phyloP scores from a whole-genome alignment of 495 filamentous ascomycete genomes.

The Hypoxylon perforatum region DNA sequence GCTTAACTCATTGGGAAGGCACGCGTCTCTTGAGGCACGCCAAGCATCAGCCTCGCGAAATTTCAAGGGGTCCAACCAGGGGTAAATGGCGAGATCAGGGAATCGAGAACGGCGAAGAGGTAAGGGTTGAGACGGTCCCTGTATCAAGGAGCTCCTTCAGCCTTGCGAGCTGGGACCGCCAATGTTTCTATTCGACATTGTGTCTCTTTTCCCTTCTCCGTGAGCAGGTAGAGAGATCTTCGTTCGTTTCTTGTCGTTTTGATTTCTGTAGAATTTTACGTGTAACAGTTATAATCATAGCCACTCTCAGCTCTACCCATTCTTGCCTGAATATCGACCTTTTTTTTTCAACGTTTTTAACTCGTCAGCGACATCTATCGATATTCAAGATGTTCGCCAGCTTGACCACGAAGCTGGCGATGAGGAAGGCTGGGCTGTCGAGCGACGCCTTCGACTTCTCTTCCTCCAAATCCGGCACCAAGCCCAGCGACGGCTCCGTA shows the following conservation, averaged over 20 bases:
- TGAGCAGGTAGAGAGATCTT: slow-evolving; percentile 13
- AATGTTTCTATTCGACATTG: slow-evolving; percentile 27
- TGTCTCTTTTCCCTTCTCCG: slow-evolving; percentile 15
- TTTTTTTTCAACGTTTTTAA: slow-evolving; percentile 13
- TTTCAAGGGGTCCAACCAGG: slow-evolving; percentile 35
- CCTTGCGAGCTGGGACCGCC: slow-evolving; percentile 33
- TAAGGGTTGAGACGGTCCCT: slow-evolving; percentile 47
- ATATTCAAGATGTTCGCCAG: slow-evolving; percentile 55
- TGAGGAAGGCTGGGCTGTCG: slow-evolving; percentile 57
- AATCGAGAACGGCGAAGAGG: slow-evolving; percentile 10
- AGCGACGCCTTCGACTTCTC: slow-evolving; percentile 53
- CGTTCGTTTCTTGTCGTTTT: slow-evolving; percentile 12
- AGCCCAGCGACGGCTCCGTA: slow-evolving; percentile 23
- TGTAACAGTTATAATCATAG: slow-evolving; percentile 8
- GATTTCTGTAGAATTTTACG: slow-evolving; percentile 10
- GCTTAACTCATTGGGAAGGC: slow-evolving; percentile 18
- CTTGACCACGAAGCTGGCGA: slow-evolving; percentile 60
- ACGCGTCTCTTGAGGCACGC: slow-evolving; percentile 24
- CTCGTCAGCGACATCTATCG: not conserved
- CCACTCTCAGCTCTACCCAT: not conserved
- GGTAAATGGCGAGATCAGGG: slow-evolving; percentile 22
- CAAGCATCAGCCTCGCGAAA: slow-evolving; percentile 44
- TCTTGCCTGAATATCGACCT: slow-evolving; percentile 2
- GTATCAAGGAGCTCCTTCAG: slow-evolving; percentile 47
- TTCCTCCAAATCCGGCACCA: slow-evolving; percentile 38